Base-by-base conservation (phyloP, 352 stramenopile species). In the Globisporangium echinulatum region DNA sequence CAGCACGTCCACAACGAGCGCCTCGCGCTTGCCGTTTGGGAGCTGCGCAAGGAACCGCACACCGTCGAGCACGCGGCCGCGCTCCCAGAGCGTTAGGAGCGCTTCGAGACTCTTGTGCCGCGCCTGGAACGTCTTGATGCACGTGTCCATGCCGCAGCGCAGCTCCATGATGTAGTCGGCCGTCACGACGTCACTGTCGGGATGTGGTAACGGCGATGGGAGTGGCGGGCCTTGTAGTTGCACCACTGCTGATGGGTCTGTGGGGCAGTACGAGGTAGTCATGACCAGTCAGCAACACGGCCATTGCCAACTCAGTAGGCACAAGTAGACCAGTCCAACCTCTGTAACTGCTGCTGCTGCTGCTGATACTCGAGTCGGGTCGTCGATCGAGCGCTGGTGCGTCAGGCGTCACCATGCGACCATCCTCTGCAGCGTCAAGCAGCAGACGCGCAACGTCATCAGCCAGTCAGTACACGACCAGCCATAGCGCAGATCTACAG, bases 81-180 rank as follows among this genome's bases (percentile, higher is more conserved):
- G 84, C 63, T 90, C 71, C 85, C 85, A 92, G 49, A 85, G 67
- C 39, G 53, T 58, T 5, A 92, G 71, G 8, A 94, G 65, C 63
- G 91, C 75, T 58, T 92, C 74, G 11, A 90, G 58, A 36, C 75
- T 78, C 55, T 89, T 90, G 58, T 92, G 82, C 0, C 85, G 73
- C 49, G 69, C 63, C 13, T 75, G 74, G 43, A 94, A 87, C 10
- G 77, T 81, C 57, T 90, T 90, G 39, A 92, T 54, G 37, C 73
- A 92, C 10, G 81, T 90, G 58, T 94, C 85, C 82, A 94, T 94
- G 7, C 85, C 85, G 61, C 79, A 88, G 7, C 79, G 81, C 57
- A 92, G 80, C 64, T 94, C 85, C 70, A 85, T 88, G 49, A 94
- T 79, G 56, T 81, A 92, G 48, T 91, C 79, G 0, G 77, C 79